Evolutionary conservation across 202 grass and related monocot species (phyloP).

Genomic region (Zizania palustris): DNA sequence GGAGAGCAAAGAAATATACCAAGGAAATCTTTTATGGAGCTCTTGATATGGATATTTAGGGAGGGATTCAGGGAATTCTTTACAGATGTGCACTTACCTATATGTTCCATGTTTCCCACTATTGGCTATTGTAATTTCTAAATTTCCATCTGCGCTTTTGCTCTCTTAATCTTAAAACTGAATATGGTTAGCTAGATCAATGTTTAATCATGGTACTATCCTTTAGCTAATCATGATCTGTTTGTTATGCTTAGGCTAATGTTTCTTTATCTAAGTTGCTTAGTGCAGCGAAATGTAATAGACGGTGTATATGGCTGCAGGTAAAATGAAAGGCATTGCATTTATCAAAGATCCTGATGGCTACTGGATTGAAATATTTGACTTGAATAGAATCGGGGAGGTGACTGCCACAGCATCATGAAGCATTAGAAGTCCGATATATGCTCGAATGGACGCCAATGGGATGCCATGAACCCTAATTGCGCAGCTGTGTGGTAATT

Average conservation of each 20-base stretch:
- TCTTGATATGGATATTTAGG: too few relatives aligned
- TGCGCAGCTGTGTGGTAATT: background rate
- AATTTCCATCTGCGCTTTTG: background rate
- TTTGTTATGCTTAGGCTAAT: background rate
- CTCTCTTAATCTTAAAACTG: background rate
- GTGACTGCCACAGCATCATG: constrained; percentile 59
- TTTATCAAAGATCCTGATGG: constrained; percentile 98
- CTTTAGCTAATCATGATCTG: background rate
- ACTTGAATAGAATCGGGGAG: constrained; percentile 63
- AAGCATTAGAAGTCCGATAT: background rate
- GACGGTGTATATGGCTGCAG: constrained; percentile 43
- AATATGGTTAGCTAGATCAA: background rate
- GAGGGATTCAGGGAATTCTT: too few relatives aligned
- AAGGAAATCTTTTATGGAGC: too few relatives aligned
- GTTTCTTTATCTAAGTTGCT: background rate
- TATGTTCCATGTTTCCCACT: background rate
- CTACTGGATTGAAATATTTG: constrained; percentile 98
- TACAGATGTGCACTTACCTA: background rate
- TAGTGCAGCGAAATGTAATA: background rate
- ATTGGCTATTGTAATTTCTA: background rate
- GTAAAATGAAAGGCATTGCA: constrained; percentile 91
- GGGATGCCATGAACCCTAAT: background rate
- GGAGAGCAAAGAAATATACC: too few relatives aligned
- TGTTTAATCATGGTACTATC: background rate
- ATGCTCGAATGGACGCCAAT: background rate